Conservation (phyloP, 805 yeast species). For the Candida nanaspora region DNA sequence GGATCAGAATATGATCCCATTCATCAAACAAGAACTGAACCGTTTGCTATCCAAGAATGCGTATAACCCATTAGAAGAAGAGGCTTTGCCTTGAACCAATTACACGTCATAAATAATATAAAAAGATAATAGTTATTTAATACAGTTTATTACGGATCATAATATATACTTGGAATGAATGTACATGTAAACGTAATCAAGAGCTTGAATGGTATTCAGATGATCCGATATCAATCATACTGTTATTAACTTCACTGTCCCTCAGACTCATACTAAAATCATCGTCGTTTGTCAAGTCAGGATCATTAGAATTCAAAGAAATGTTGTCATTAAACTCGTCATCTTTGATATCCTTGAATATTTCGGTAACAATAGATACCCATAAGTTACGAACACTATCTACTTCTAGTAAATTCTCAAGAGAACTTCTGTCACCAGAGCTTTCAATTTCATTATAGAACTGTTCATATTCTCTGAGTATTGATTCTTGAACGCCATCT, state of each 20-base stretch:
- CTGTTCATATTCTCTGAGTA: slow-evolving; percentile 49
- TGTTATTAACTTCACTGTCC: background rate
- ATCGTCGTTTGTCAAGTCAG: no score
- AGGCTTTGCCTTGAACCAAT: slow-evolving; percentile 12
- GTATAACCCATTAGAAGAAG: slow-evolving; percentile 77
- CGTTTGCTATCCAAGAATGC: slow-evolving; percentile 73
- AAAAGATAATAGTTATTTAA: no score
- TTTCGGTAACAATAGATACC: slow-evolving; percentile 25
- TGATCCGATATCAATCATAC: no score
- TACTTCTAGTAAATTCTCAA: slow-evolving; percentile 52
- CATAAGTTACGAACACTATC: slow-evolving; percentile 44
- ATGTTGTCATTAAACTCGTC: slow-evolving; percentile 10
- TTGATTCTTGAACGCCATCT: slow-evolving; percentile 60
- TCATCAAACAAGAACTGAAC: slow-evolving; percentile 72
- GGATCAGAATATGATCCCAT: slow-evolving; percentile 68
- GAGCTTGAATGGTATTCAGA: no score
- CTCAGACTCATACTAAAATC: no score
- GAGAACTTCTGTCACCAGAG: slow-evolving; percentile 20
- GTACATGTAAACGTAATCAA: no score
- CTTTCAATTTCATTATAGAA: slow-evolving; percentile 32
- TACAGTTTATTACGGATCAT: no score
- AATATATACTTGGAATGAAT: no score
- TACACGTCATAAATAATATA: background rate
- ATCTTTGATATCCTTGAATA: slow-evolving; percentile 17
- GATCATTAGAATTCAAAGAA: background rate